Percentiles rank a stretch among this genome's conserved stretches.
Evolutionary conservation across 305 asterid species (phyloP).

Genomic region (Fraxinus latifolia): DNA sequence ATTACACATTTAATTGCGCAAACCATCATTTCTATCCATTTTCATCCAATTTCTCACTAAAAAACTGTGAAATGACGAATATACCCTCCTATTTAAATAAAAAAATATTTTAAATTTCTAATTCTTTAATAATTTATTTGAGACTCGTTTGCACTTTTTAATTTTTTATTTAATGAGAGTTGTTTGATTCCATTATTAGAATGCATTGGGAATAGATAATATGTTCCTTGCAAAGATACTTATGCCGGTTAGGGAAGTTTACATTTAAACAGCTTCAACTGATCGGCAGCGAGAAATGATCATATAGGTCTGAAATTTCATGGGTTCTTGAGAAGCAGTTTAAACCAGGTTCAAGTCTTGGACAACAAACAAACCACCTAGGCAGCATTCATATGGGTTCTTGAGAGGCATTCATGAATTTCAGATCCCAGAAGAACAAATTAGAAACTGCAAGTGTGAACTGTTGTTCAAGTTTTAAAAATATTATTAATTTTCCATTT

Average conservation of each 20-base stretch:
- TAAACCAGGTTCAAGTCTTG: not conserved
- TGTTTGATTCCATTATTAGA: conserved; percentile 1
- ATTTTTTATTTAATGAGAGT: not conserved
- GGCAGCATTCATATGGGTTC: not conserved
- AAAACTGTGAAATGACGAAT: too few species aligned
- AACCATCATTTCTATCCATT: too few species aligned
- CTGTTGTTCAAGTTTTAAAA: not conserved
- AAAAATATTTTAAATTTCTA: too few species aligned
- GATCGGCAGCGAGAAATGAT: not conserved
- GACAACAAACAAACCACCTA: not conserved
- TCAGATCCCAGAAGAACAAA: not conserved
- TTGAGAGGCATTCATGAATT: not conserved
- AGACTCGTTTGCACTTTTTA: too few species aligned
- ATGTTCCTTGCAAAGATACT: not conserved
- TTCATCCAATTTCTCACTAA: too few species aligned
- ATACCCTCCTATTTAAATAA: too few species aligned
- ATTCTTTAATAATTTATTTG: too few species aligned
- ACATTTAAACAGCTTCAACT: not conserved
- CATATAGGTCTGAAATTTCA: not conserved
- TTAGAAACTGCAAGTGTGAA: not conserved
- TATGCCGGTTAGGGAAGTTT: not conserved
- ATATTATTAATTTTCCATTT: not conserved
- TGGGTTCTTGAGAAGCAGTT: conserved; percentile 1
- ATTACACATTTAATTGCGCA: too few species aligned
- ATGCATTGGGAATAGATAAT: not conserved